A percentile compares a stretch with the other conserved stretches of the same genome.
Conservation (phyloP, 2,329 filamentous ascomycete genomes). For the Diaporthe citriasiana region DNA sequence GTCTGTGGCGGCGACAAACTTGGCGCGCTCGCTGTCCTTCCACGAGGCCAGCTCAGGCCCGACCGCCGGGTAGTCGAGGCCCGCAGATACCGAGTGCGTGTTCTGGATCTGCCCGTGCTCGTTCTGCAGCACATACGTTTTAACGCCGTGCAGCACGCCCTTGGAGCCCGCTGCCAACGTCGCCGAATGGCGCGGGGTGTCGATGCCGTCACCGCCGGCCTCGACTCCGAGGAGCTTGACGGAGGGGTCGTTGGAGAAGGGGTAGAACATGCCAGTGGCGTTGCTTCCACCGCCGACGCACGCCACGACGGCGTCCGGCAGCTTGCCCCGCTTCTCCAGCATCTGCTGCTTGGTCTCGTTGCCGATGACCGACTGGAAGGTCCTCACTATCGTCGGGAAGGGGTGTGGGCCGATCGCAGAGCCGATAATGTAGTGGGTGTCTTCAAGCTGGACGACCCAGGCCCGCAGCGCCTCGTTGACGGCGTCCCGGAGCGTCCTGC, state of each 20-base stretch:
- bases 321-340: slow-evolving; percentile 84
- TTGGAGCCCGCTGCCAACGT: slow-evolving; percentile 89
- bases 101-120: slow-evolving; percentile 93
- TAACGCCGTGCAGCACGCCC: slow-evolving; percentile 94
- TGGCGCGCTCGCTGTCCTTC: slow-evolving; percentile 91
- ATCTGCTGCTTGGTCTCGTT: slow-evolving; percentile 95
- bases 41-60: slow-evolving; percentile 92
- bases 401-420: slow-evolving; percentile 98
- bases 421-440: slow-evolving; percentile 98
- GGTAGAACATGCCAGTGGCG: slow-evolving; percentile 98
- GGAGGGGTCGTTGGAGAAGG: slow-evolving; percentile 85
- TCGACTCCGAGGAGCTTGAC: slow-evolving; percentile 95
- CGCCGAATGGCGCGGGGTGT: slow-evolving; percentile 87
- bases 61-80: slow-evolving; percentile 96
- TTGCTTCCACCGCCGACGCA: slow-evolving; percentile 97
- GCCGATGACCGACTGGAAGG: slow-evolving; percentile 97
- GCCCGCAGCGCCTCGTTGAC: slow-evolving; percentile 96
- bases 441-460: slow-evolving; percentile 93
- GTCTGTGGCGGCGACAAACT: slow-evolving; percentile 92
- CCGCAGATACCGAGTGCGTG: slow-evolving; percentile 96
- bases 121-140: slow-evolving; percentile 95
- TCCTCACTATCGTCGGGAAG: slow-evolving; percentile 97
- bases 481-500: slow-evolving; percentile 84
- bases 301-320: slow-evolving; percentile 95
- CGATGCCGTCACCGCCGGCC: slow-evolving; percentile 92